Base-by-base conservation (phyloP, 2,329 filamentous ascomycete genomes). In the Trichoderma sp. region DNA sequence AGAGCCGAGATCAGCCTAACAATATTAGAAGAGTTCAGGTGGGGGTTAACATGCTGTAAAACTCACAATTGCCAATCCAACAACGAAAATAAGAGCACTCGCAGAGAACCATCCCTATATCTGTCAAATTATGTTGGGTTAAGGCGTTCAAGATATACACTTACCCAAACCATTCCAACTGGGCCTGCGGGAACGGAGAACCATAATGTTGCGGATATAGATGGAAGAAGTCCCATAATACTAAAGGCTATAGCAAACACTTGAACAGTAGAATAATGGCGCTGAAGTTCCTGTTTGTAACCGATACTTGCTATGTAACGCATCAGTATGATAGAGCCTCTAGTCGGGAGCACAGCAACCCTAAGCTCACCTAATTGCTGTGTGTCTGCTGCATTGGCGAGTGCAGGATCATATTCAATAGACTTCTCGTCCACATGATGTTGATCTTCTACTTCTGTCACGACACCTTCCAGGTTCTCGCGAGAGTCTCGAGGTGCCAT, bases 161-260 rank as follows among this genome's bases (percentile, higher is more conserved):
- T 67, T 39, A 67, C 64, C 64, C 64, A 67, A 12, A 67, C 64
- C 64, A 67, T 67, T n/a, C 64, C 64, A 30, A 34, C 51, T 6
- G 64, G 51, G 8, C 64, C 64, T 57, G 64, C 64, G 28, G 64
- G 64, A 39, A 67, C 51, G 1, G 51, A 57, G 24, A 67, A 67
- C 64, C 64, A 67, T 12, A 67, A n/a, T 3, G 64, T 67, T 9
- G 64, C 64, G 18, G 64, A 57, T 15, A 67, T 67, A 18, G 64
- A 67, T 12, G 64, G 64, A 2, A 67, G 64, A 6, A 67, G 24
- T 3, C 64, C 64, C 64, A 67, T 67, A 15, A 67, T 67, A 7
- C 64, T 67, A 21, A 67, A 67, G 2, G 64, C 64, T 57, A 67
- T 67, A 21, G 64, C 64, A 26, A 67, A 67, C 6, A 67, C 32